These are phyloP conservation scores for Pythium rhizo-oryzae DNA, from an alignment of 352 stramenopile genomes.

Conservation along the genomic window DNA sequence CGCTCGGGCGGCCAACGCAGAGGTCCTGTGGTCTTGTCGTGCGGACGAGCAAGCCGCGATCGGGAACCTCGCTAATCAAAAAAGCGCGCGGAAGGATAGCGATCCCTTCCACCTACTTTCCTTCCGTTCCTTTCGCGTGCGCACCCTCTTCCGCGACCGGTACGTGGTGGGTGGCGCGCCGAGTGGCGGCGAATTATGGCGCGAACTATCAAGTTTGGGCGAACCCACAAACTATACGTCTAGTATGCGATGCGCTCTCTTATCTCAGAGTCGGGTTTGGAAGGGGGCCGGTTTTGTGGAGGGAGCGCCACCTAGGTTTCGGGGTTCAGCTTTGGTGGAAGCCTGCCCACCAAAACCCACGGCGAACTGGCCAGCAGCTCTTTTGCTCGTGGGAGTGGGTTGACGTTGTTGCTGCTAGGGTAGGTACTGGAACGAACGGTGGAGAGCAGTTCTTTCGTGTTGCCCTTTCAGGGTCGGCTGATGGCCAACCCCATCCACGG, in stretches of 20 bases:
- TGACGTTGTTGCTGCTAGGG: conserved; percentile 10
- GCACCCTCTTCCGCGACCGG: conserved; percentile 28
- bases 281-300: conserved; percentile 14
- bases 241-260: conserved; percentile 17
- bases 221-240: conserved; percentile 4
- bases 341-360: conserved; percentile 2
- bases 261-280: conserved; percentile 18
- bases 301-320: conserved; percentile 10
- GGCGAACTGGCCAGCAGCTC: conserved; percentile 31
- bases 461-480: conserved; percentile 19
- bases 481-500: not conserved
- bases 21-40: conserved; percentile 16
- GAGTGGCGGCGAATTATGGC: conserved; percentile 20
- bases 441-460: conserved; percentile 26
- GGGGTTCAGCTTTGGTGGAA: conserved; percentile 10
- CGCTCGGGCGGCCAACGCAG: not conserved
- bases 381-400: not conserved
- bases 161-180: not conserved
- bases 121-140: conserved; percentile 32
- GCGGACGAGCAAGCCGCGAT: not conserved
- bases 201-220: conserved; percentile 30
- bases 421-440: conserved; percentile 7
- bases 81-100: conserved; percentile 13
- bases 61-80: conserved; percentile 9
- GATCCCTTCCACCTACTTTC: conserved; percentile 10